Conservation (phyloP, 2,329 filamentous ascomycete species). For the Ceratocystis diversiconidia region DNA sequence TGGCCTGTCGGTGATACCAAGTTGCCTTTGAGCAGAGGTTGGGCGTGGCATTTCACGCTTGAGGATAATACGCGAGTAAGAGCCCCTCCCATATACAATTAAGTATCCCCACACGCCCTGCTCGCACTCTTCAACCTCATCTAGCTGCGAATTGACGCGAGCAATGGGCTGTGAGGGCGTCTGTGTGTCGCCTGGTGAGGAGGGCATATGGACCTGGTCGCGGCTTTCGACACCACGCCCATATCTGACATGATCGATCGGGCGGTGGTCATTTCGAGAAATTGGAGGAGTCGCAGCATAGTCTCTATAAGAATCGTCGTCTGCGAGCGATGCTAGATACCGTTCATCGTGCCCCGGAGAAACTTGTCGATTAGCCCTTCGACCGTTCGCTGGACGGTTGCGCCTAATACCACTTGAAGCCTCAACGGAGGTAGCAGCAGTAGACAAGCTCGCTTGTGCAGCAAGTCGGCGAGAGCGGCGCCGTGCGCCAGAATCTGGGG, state of each 20-base stretch:
- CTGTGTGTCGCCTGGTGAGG: constrained; percentile 11
- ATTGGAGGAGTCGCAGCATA: constrained; percentile 6
- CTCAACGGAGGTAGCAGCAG: neutral
- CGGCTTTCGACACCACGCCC: neutral
- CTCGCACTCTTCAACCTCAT: constrained; percentile 67
- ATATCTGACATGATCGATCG: neutral
- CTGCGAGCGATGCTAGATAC: neutral
- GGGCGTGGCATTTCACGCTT: constrained; percentile 55
- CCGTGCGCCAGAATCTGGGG: neutral
- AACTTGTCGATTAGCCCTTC: neutral
- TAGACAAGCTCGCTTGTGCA: neutral
- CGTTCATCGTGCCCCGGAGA: neutral
- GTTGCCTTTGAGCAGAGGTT: constrained; percentile 14
- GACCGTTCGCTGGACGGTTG: neutral
- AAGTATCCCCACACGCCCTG: constrained; percentile 96
- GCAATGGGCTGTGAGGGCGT: constrained; percentile 10
- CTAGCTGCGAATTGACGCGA: constrained; percentile 33
- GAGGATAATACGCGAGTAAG: constrained; percentile 53
- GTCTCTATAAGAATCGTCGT: neutral
- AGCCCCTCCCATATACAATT: constrained; percentile 61
- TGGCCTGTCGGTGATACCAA: constrained; percentile 28
- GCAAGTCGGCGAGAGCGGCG: constrained; percentile 14
- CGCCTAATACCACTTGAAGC: neutral
- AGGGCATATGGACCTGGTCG: constrained; percentile 8
- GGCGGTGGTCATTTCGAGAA: neutral